Conservation (phyloP, 768 basidiomycete genomes). For the Termitomyces bulborhizus region DNA sequence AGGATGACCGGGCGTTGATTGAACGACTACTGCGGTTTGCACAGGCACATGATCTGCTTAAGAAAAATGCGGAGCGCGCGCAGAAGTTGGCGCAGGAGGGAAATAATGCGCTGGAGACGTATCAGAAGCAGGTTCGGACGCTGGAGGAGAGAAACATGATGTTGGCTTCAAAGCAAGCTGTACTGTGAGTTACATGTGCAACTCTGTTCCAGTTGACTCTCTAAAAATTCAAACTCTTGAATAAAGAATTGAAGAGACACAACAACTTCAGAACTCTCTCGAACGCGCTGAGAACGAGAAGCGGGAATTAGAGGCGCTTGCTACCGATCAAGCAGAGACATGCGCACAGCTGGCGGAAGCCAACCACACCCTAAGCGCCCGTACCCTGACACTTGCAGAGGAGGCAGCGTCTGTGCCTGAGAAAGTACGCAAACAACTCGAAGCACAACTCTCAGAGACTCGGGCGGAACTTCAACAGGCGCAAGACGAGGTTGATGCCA, state of each 20-base stretch:
- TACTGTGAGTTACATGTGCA: conserved; percentile 39
- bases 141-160: conserved; percentile 70
- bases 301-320: conserved; percentile 59
- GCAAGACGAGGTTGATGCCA: conserved; percentile 61
- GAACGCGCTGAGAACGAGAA: conserved; percentile 60
- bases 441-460: conserved; percentile 55
- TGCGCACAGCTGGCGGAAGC: conserved; percentile 69
- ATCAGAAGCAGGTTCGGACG: conserved; percentile 80
- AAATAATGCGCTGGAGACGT: conserved; percentile 73
- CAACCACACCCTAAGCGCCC: conserved; percentile 72
- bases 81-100: conserved; percentile 88
- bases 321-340: conserved; percentile 69
- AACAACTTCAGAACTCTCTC: conserved; percentile 51
- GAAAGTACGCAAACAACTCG: conserved; percentile 56
- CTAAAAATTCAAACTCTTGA: conserved; percentile 8
- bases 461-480: conserved; percentile 57
- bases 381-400: conserved; percentile 63
- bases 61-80: conserved; percentile 88
- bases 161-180: conserved; percentile 44
- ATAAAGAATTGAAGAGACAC: conserved; percentile 60
- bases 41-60: conserved; percentile 84
- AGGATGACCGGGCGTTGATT: conserved; percentile 79
- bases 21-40: conserved; percentile 81
- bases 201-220: conserved; percentile 3
- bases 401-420: conserved; percentile 56